phyloP scores from a whole-genome alignment of 331 rosid species.

The Telfairia occidentalis region DNA sequence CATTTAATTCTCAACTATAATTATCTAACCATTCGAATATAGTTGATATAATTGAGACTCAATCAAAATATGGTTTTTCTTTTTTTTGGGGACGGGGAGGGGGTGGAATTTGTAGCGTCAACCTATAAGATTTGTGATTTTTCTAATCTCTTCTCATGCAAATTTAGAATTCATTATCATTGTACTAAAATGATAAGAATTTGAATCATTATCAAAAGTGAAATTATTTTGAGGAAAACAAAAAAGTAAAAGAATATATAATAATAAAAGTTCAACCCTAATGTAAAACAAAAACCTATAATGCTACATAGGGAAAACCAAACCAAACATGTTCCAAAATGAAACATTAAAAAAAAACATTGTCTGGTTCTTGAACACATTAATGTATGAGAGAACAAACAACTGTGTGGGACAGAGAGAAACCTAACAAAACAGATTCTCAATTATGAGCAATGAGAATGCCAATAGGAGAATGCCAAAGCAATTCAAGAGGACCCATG shows the following conservation, averaged over 20 bases:
- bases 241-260: too few relatives aligned
- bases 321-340: not conserved
- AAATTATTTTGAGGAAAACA: too few relatives aligned
- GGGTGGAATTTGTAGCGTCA: too few relatives aligned
- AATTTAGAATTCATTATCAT: too few relatives aligned
- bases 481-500: not conserved
- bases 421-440: constrained; percentile 3
- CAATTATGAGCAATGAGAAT: not conserved
- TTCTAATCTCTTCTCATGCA: too few relatives aligned
- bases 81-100: too few relatives aligned
- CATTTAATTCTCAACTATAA: too few relatives aligned
- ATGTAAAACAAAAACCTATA: not conserved
- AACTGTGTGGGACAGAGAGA: not conserved
- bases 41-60: too few relatives aligned
- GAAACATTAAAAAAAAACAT: not conserved
- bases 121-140: too few relatives aligned
- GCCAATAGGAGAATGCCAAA: not conserved
- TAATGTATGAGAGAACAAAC: not conserved
- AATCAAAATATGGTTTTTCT: too few relatives aligned
- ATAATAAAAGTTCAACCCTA: not conserved
- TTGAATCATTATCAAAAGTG: not conserved
- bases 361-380: not conserved
- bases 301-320: not conserved
- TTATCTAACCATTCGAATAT: too few relatives aligned
- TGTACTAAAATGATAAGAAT: too few relatives aligned